Percentiles rank a stretch among this genome's conserved stretches.
Conservation (phyloP, 345 rosid genomes). For the Turritis glabra region DNA sequence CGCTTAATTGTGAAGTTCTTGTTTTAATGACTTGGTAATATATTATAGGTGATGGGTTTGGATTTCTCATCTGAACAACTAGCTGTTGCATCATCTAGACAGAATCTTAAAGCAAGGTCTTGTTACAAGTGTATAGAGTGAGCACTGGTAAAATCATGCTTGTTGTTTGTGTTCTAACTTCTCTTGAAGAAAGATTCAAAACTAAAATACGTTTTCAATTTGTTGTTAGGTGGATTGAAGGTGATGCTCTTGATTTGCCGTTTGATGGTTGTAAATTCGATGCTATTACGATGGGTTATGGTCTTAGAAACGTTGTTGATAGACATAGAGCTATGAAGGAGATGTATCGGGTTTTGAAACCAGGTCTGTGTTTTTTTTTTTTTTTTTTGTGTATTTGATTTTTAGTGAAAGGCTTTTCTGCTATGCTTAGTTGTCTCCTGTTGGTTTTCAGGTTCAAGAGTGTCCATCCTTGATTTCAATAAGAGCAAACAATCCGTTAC, state of each 20-base stretch:
- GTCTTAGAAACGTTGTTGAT: conserved; percentile 74
- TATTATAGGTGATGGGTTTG: conserved; percentile 63
- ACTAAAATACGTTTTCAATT: background rate
- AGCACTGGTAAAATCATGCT: conserved; percentile 58
- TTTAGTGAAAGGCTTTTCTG: background rate
- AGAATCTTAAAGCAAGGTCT: conserved; percentile 46
- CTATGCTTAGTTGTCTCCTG: background rate
- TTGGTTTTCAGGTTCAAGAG: conserved; percentile 55
- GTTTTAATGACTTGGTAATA: background rate
- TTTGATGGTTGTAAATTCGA: conserved; percentile 67
- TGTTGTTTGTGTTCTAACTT: conserved; percentile 27
- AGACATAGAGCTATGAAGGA: conserved; percentile 61
- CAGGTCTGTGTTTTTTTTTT: conserved; percentile 48
- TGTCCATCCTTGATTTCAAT: conserved; percentile 81
- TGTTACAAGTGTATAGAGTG: conserved; percentile 86
- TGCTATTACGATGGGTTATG: conserved; percentile 89
- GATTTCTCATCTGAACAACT: conserved; percentile 84
- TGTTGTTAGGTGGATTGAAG: conserved; percentile 69
- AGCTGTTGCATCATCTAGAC: conserved; percentile 66
- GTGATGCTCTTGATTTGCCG: conserved; percentile 76
- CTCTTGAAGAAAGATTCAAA: background rate
- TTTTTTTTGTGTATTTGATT: background rate
- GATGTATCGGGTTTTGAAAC: conserved; percentile 73
- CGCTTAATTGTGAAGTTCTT: background rate
- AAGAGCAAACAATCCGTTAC: conserved; percentile 57